Evolutionary conservation across 306 rosid species (phyloP), one percentile per base, ranked within the genome.

Genomic region (Glycine soja): DNA sequence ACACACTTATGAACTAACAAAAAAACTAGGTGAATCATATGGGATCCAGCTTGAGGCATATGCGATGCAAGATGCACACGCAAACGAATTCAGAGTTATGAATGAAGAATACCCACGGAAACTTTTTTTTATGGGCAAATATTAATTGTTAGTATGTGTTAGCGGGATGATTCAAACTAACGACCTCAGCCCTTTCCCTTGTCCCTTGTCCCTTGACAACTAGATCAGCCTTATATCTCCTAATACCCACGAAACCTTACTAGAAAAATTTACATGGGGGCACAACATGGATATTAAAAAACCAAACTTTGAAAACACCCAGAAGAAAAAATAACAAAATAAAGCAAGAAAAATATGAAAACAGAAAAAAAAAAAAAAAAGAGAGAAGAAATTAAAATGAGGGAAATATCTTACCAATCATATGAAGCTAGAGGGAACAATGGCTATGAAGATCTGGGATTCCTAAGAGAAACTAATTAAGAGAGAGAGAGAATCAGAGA

Each of bases 341-440:
- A 74, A 58, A 56, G n/a, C n/a, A 67, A 64, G 50, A 52, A 12
- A 64, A 62, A 14, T 3, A 7, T 16, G 15, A 38, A 36, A 42
- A 34, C 10, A 38, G 65, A 24, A 0, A 24, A 1, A 24, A 24
- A 24, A 1, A 24, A 24, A 24, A 24, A 24, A 24, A 24, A 24
- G 30, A 24, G 30, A 24, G 30, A 24, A 24, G 30, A 24, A 12
- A 50, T 38, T 14, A 32, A 46, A 48, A 19, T 1, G 76, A 38
- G 58, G 42, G 16, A 76, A 76, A 85, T 76, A 81, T 53, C 82
- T 82, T 82, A 92, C 97, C 85, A 83, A 82, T 90, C 86, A 83
- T 80, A 80, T 8, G 82, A 85, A 81, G 74, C 53, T 57, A 74
- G 42, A 46, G 42, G 74, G 14, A 78, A 80, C 83, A 88, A 72